Base-by-base conservation (phyloP, 345 rosid genomes). In the Orychophragmus violaceus region DNA sequence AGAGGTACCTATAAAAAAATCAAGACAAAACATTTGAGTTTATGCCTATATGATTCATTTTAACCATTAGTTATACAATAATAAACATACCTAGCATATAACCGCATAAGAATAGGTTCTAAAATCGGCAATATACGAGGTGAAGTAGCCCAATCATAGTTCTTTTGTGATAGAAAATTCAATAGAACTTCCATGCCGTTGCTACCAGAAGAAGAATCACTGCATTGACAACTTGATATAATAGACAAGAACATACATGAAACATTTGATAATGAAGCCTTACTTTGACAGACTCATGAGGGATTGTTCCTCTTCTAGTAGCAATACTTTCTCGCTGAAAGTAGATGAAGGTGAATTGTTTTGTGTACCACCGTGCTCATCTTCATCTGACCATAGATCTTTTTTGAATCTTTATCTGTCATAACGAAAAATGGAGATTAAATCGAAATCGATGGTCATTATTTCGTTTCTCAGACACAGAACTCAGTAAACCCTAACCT, bases 151-250 rank as follows among this genome's bases (percentile, higher is more conserved):
- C 96, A 90, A 13, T 88, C 80, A 11, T 74, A 63, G 42, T 62
- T 78, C 35, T 69, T 62, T 53, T 74, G 72, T 17, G 85, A 73
- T 57, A 90, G 77, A 66, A 86, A 53, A 46, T 83, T 80, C 70
- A 83, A 66, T 76, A 90, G 62, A 68, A 87, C 78, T 66, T 90
- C 97, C 82, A 83, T 80, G 56, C 98, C 97, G 75, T 76, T 80
- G 72, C 71, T 77, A 49, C 84, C 82, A 16, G 74, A 62, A 68
- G 64, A 73, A 62, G 58, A 55, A 29, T 68, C 83, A 84, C 96
- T 86, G 80, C 37, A 49, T 71, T 46, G 14, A 48, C 16, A 64
- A 46, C 8, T 54, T 6, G 42, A 5, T 23, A 12, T 5, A 24
- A 2, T 5, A 28, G 22, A 27, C 8, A 59, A 58, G 32, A 52